Evolutionary conservation across 2,329 filamentous ascomycete species (phyloP), one percentile per base, ranked within the genome.

Genomic region (Chalara sp.): DNA sequence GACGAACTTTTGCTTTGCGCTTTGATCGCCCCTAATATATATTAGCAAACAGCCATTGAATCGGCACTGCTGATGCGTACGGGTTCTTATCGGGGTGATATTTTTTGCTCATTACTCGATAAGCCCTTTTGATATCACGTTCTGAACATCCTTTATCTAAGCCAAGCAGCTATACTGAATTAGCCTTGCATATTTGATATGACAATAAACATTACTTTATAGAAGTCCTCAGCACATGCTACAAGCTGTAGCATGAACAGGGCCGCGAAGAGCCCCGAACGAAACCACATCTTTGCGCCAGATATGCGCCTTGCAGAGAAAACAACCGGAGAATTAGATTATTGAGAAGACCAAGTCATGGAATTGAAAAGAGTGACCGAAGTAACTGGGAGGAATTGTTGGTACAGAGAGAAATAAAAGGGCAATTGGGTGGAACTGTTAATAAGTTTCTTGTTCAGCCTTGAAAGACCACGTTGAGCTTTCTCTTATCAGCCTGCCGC

Each of bases 81-180:
- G 92, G 90, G 63, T 97, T 97, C 79, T 99, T 99, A 71, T 99
- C 93, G 4, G 93, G 93, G 66, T 99, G 93, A 68, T 80, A 96
- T 68, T 95, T 95, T 71, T 97, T 97, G 74, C 88, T 95, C 8
- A 99, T 76, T 53, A 83, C 84, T 53, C 91, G 83, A 70, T 99
- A 99, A 28, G 93, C 91, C 44, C 87, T 87, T 71, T 99, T 99
- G 67, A 99, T 86, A 63, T 97, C 86, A 63, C 84, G 84, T 49
- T 96, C 90, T 44, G 81, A 84, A 12, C 92, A 92, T 53, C 84
- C 76, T 63, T 82, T 89, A 63, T 85, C 80, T 56, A 99, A 72
- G 49, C 87, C 89, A 30, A 99, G 81, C 52, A 96, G 72, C 83
- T 95, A 47, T 8, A 6, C 29, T 29, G 28, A 59, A 49, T 58